Evolutionary conservation across 2,329 filamentous ascomycete species (phyloP), one percentile per base, ranked within the genome.

Genomic region (Calonectria pteridis): DNA sequence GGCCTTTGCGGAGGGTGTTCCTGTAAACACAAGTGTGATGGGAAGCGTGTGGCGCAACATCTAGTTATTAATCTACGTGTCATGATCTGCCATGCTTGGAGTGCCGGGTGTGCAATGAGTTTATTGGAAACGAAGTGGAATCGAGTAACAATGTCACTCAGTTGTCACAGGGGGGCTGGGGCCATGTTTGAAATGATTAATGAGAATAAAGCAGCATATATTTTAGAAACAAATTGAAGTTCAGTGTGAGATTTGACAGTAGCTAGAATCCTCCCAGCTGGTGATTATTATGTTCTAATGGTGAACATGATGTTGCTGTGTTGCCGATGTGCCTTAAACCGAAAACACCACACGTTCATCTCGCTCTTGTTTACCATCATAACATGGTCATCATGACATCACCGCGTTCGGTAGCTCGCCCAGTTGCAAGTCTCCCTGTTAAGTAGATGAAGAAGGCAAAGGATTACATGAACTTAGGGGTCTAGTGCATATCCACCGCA

Each of bases 21-120:
- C 35, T 63, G 16, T 46, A 63, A 63, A 46, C 59, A 46, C 37
- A 7, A 43, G 20, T 46, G 37, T 13, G 59, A 23, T 63, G 16
- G 37, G 28, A 46, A 46, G 59, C 37, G 37, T 63, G 37, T 70
- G 37, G 43, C 63, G 67, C 72, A 73, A 75, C 76, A 59, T 59
- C 33, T 59, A 59, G 55, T 59, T 59, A 59, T 59, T 59, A 59
- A 59, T 59, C 55, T 59, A 59, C 55, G 55, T 59, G 55, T 59
- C 55, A 59, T 59, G 55, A 59, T 59, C 33, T 59, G 55, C 33
- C n/a, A 59, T 46, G n/a, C 33, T 35, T 14, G 11, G 11, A 7
- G n/a, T 59, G 55, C 23, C 23, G 11, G 55, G 23, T 35, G 33
- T 59, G 55, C n/a, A 35, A 37, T 37, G n/a, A 59, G n/a, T 46